Percentiles rank a stretch among this genome's conserved stretches.
phyloP scores from a whole-genome alignment of 202 grass and related monocot species.

The Setaria italica region DNA sequence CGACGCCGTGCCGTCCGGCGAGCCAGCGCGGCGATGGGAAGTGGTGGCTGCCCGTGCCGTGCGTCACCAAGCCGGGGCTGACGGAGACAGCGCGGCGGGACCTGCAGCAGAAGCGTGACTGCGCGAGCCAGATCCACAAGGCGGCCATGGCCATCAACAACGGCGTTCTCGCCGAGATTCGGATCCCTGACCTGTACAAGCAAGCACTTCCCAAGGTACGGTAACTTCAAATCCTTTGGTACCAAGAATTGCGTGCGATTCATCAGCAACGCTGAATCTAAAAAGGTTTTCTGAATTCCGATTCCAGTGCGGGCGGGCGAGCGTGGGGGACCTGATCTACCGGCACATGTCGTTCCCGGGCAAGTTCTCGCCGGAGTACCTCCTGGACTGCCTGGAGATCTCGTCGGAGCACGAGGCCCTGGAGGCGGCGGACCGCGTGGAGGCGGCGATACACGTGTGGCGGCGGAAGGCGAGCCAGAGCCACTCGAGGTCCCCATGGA shows the following conservation, averaged over 20 bases:
- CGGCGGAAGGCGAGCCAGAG: slow-evolving; percentile 60
- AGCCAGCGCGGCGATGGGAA: slow-evolving; percentile 63
- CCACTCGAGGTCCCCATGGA: slow-evolving; percentile 62
- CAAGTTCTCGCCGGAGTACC: slow-evolving; percentile 75
- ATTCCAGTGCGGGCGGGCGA: slow-evolving; percentile 67
- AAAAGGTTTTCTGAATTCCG: slow-evolving; percentile 4
- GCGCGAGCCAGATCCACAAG: slow-evolving; percentile 92
- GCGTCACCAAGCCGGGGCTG: slow-evolving; percentile 74
- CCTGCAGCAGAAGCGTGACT: slow-evolving; percentile 84
- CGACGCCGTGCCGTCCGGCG: slow-evolving; percentile 47
- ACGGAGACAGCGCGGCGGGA: slow-evolving; percentile 62
- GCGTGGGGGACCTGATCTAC: slow-evolving; percentile 77
- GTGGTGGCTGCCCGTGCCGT: slow-evolving; percentile 95
- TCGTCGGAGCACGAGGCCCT: slow-evolving; percentile 87
- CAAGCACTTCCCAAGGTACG: slow-evolving; percentile 75
- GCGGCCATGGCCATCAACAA: slow-evolving; percentile 96
- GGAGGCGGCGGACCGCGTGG: slow-evolving; percentile 65
- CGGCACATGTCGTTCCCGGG: slow-evolving; percentile 78
- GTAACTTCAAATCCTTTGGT: slow-evolving; percentile 1
- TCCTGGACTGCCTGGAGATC: slow-evolving; percentile 72
- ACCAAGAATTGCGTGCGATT: background rate
- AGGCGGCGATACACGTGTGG: slow-evolving; percentile 91
- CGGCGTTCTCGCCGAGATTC: slow-evolving; percentile 68
- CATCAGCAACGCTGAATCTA: background rate
- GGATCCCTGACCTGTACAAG: slow-evolving; percentile 76